phyloP scores from a whole-genome alignment of 2,329 filamentous ascomycete species.

The Neophaeococcomyces mojaviensis region DNA sequence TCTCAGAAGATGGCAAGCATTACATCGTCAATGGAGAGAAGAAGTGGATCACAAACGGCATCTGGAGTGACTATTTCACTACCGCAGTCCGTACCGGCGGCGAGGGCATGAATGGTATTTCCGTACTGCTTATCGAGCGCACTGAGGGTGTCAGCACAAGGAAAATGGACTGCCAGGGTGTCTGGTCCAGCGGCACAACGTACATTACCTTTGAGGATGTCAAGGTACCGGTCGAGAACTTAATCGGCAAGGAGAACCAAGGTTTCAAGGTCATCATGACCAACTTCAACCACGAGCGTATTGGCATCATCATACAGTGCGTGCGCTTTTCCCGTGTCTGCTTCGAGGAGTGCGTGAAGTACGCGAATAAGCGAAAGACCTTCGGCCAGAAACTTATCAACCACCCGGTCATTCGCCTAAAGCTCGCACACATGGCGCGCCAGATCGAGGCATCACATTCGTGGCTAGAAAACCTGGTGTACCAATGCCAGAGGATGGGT shows the following conservation, averaged over 20 bases:
- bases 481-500: slow-evolving; percentile 85
- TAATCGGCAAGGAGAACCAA: slow-evolving; percentile 96
- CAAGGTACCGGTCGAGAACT: slow-evolving; percentile 98
- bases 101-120: slow-evolving; percentile 82
- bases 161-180: slow-evolving; percentile 97
- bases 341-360: slow-evolving; percentile 94
- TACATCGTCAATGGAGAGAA: slow-evolving; percentile 99
- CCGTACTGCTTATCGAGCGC: slow-evolving; percentile 85
- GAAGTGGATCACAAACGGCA: slow-evolving; percentile 99
- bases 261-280: slow-evolving; percentile 99
- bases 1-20: slow-evolving; percentile 92
- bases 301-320: slow-evolving; percentile 97
- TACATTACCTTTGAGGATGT: slow-evolving; percentile 99
- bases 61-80: slow-evolving; percentile 97
- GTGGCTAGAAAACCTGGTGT: slow-evolving; percentile 94
- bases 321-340: slow-evolving; percentile 92
- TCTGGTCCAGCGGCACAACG: slow-evolving; percentile 90
- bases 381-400: slow-evolving; percentile 96
- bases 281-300: slow-evolving; percentile 99
- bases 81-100: slow-evolving; percentile 81
- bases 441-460: slow-evolving; percentile 96
- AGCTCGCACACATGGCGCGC: slow-evolving; percentile 95
- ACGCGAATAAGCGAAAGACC: slow-evolving; percentile 91
- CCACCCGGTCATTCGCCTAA: slow-evolving; percentile 93
- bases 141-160: slow-evolving; percentile 82